phyloP scores from a whole-genome alignment of 2,329 filamentous ascomycete genomes.

The Trichoderma semiorbis region DNA sequence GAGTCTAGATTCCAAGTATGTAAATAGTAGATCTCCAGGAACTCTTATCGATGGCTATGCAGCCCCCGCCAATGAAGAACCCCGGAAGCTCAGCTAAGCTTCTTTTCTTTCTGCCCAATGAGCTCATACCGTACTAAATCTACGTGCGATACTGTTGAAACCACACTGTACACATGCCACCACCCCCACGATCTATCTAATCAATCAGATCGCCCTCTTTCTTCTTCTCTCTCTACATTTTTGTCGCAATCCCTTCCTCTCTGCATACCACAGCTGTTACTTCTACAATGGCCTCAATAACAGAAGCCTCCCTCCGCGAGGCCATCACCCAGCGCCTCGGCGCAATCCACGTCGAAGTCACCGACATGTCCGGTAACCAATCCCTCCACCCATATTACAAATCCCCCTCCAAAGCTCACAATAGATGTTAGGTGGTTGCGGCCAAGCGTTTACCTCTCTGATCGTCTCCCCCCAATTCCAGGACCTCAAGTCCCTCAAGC shows the following conservation, averaged over 20 bases:
- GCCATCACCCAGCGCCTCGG: slow-evolving; percentile 68
- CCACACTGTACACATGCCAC: slow-evolving; percentile 17
- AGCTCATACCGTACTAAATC: slow-evolving; percentile 34
- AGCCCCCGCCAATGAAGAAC: neutral
- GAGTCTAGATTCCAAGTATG: neutral
- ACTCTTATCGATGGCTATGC: neutral
- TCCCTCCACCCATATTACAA: neutral
- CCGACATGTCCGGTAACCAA: slow-evolving; percentile 79
- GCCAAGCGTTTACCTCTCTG: slow-evolving; percentile 57
- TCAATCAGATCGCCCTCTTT: slow-evolving; percentile 32
- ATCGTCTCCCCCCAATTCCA: slow-evolving; percentile 65
- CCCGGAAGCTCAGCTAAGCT: neutral
- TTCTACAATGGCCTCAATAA: slow-evolving; percentile 57
- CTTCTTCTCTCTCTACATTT: neutral
- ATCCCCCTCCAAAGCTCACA: neutral
- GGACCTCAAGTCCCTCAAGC: slow-evolving; percentile 72
- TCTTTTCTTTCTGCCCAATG: slow-evolving; percentile 23
- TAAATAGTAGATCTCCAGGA: neutral
- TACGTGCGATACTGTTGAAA: rapidly evolving
- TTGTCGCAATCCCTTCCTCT: neutral
- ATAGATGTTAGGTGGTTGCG: slow-evolving; percentile 50
- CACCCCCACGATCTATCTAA: slow-evolving; percentile 33
- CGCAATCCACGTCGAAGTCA: slow-evolving; percentile 79
- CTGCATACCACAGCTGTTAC: neutral
- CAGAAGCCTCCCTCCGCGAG: slow-evolving; percentile 65